Base-by-base conservation (phyloP, 1,139 yeast species). In the Yamadazyma atmosphaerica region DNA sequence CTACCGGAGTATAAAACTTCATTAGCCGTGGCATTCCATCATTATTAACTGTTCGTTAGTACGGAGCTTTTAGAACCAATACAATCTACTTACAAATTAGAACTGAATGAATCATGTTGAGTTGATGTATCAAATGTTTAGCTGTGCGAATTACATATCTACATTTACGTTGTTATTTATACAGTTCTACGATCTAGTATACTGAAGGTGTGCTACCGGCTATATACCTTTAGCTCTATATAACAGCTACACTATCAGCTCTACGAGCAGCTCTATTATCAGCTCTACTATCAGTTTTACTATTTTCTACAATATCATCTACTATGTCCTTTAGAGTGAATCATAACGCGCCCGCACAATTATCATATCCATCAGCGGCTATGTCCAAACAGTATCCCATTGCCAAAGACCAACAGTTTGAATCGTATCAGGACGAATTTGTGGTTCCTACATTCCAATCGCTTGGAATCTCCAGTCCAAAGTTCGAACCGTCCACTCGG, bases 1-100 rank as follows among this genome's bases (percentile, higher is more conserved):
- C 92, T 8, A 92, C 87, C 2, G 95, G 95, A 0, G 97, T 87
- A 60, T 94, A 92, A 65, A 92, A 94, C 60, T 89, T 89, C 66
- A 86, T 81, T 38, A 92, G 68, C 39, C 99, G 76, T 1, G 98
- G 97, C 38, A 87, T 77, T n/a, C 98, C 96, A 52, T 84, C 84
- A 51, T 86, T 89, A 63, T 90, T 90, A 62, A 90, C 94, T 82
- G 42, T n/a, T 8, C 15, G 61, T 55, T 53, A 56, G 60, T 51
- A 52, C 2, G 5, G 22, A 17, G 25, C 11, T 19, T 19, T 19
- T 6, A 19, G 6, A 6, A 9, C 8, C 22, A 6, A 6, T 19
- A 9, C 9, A 9, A 9, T 19, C 22, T 40, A 77, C 90, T 43
- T 74, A 85, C 90, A 86, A 57, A 89, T 87, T 40, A 89, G 67